Percentiles rank a stretch among this genome's conserved stretches.
Evolutionary conservation across 2,329 filamentous ascomycete species (phyloP).

Genomic region (Cladosporium sp.): DNA sequence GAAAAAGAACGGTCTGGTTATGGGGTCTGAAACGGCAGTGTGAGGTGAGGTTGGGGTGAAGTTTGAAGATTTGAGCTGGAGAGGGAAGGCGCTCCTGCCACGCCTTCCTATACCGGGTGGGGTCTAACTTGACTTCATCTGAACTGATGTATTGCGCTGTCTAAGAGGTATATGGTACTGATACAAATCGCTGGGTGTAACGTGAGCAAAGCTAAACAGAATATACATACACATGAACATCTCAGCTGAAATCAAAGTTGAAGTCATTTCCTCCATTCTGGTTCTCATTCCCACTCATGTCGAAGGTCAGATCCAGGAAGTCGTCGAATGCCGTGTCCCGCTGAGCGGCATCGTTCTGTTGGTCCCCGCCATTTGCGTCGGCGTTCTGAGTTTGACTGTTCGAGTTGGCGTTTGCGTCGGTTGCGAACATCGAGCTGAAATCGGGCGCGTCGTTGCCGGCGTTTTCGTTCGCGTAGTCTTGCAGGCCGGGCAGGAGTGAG

Average conservation of each 20-base stretch:
- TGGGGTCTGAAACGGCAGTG: no score
- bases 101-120: neutral
- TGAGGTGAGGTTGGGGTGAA: no score
- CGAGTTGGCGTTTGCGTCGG: conserved; percentile 4
- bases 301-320: conserved; percentile 29
- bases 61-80: neutral
- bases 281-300: conserved; percentile 25
- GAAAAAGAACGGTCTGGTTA: no score
- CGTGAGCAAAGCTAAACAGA: no score
- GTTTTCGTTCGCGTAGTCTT: conserved; percentile 36
- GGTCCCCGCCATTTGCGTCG: conserved; percentile 12
- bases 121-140: no score
- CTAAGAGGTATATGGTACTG: no score
- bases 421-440: conserved; percentile 25
- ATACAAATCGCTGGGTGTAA: no score
- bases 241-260: conserved; percentile 28
- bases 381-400: neutral
- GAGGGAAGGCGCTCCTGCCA: neutral
- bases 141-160: no score
- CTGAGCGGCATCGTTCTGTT: conserved; percentile 17
- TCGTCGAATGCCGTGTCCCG: conserved; percentile 31
- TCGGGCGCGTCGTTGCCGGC: conserved; percentile 20
- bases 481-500: conserved; percentile 37
- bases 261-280: conserved; percentile 20
- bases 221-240: neutral